Evolutionary conservation across 352 stramenopile genomes (phyloP), one percentile per base, ranked within the genome.

Genomic region (Phytophthora pluvialis): DNA sequence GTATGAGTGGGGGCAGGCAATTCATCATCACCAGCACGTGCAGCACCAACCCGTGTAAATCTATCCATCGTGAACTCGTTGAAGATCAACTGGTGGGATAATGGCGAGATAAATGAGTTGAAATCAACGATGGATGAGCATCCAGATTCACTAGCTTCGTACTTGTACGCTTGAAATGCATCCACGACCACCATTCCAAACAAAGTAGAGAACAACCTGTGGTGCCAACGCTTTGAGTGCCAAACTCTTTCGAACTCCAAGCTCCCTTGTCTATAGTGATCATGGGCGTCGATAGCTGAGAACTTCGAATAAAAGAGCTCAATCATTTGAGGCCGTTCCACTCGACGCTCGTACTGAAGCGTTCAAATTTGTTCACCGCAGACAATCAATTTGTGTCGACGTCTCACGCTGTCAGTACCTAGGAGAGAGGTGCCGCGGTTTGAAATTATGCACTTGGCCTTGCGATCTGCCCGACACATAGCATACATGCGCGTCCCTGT

Each of bases 81-180:
- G 42, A 53, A 52, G 15, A 53, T 42, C 21, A 53, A 25, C n/a
- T 53, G 42, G n/a, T 61, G 49, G 15, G 13, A 26, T 29, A 54
- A 53, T 53, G 4, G 54, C 11, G 31, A 61, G 5, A 53, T 45
- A 5, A 61, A 61, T 3, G n/a, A 16, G 9, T 45, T 46, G 43
- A 61, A 53, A n/a, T 50, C 52, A 21, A 60, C 52, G 15, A 44
- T 33, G 16, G 29, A 61, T 31, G 15, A 45, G n/a, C 42, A 47
- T 47, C 43, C 42, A 31, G 42, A 16, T 44, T 43, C 15, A 35
- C 31, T 35, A 35, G 31, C 31, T 35, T 35, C 31, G 31, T 35
- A 35, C 31, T 35, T 35, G 31, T 35, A 35, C 31, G 31, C 31
- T 35, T 35, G 31, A 35, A 35, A 35, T 35, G 31, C 31, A 35